A percentile compares a stretch with the other conserved stretches of the same genome.
phyloP scores from a whole-genome alignment of 2,329 filamentous ascomycete genomes.

The Microthyrium microscopicum region DNA sequence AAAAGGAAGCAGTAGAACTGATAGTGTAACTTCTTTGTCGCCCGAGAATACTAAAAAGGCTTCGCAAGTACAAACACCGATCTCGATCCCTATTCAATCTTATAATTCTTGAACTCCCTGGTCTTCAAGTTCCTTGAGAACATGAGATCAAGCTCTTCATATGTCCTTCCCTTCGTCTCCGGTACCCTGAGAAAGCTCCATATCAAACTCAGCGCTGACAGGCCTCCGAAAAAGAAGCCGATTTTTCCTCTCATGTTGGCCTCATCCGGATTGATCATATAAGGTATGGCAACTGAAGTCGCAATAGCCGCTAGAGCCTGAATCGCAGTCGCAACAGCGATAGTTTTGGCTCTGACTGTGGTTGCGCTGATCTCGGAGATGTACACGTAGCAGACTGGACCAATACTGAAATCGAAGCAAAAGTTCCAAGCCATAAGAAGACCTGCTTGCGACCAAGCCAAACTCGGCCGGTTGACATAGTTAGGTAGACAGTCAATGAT shows the following conservation, averaged over 20 bases:
- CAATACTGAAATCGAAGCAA: constrained; percentile 73
- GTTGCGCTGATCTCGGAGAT: constrained; percentile 72
- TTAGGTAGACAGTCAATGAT: constrained; percentile 2
- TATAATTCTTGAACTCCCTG: constrained; percentile 52
- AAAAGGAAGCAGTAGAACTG: no score
- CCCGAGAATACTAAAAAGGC: no score
- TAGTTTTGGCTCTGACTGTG: constrained; percentile 77
- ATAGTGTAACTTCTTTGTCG: no score
- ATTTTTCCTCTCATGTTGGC: constrained; percentile 83
- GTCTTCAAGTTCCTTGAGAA: constrained; percentile 60
- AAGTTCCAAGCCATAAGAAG: constrained; percentile 51
- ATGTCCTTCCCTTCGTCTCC: constrained; percentile 63
- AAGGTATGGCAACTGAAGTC: constrained; percentile 67
- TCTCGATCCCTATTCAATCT: no score
- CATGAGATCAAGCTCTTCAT: constrained; percentile 71
- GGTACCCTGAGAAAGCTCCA: constrained; percentile 72
- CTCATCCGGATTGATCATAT: constrained; percentile 76
- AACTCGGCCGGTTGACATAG: constrained; percentile 19
- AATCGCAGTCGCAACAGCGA: constrained; percentile 66
- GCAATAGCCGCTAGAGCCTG: constrained; percentile 68
- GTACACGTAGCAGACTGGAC: constrained; percentile 78
- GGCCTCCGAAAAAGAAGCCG: constrained; percentile 75
- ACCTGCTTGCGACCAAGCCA: constrained; percentile 34
- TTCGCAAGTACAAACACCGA: no score
- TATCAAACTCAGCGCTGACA: constrained; percentile 64